These are phyloP conservation scores for Tetracladium marchalianum DNA, from an alignment of 495 filamentous ascomycete species.

Conservation along the genomic window DNA sequence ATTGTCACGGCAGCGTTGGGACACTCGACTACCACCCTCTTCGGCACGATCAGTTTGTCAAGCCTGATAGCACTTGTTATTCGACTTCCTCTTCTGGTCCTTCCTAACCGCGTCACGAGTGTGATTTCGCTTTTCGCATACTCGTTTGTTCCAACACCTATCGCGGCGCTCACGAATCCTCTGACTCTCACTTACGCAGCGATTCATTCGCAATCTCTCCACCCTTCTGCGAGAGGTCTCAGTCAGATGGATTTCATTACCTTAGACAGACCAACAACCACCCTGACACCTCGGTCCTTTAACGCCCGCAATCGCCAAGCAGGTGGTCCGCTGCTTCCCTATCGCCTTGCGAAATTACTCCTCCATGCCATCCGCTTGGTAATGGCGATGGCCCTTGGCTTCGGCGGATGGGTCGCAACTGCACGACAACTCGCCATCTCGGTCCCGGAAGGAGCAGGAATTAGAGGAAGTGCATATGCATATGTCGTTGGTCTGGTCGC, in stretches of 20 bases:
- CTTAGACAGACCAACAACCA: conserved; percentile 47
- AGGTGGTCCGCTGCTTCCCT: conserved; percentile 47
- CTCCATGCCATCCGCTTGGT: conserved; percentile 83
- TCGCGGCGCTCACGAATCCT: conserved; percentile 79
- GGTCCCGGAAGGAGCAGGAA: conserved; percentile 34
- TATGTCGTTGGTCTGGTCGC: conserved; percentile 91
- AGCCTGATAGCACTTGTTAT: conserved; percentile 71
- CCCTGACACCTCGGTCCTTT: conserved; percentile 49
- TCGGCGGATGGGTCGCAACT: conserved; percentile 95
- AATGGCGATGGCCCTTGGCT: conserved; percentile 79
- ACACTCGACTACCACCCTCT: conserved; percentile 77
- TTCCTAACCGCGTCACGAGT: conserved; percentile 60
- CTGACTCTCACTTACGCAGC: conserved; percentile 86
- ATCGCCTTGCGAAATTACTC: conserved; percentile 82
- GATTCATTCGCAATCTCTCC: conserved; percentile 80
- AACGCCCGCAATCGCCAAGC: conserved; percentile 33
- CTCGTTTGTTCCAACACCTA: conserved; percentile 71
- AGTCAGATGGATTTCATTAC: conserved; percentile 66
- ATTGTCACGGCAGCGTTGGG: conserved; percentile 72
- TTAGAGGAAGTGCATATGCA: conserved; percentile 82
- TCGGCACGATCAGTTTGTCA: conserved; percentile 84
- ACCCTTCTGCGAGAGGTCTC: conserved; percentile 63
- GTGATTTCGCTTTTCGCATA: conserved; percentile 50
- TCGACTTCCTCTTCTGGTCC: conserved; percentile 74
- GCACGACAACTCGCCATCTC: conserved; percentile 57